Percentiles rank a stretch among this genome's conserved stretches.
These are phyloP conservation scores for Nemophila menziesii DNA, from an alignment of 257 asterid genomes.

Conservation along the genomic window DNA sequence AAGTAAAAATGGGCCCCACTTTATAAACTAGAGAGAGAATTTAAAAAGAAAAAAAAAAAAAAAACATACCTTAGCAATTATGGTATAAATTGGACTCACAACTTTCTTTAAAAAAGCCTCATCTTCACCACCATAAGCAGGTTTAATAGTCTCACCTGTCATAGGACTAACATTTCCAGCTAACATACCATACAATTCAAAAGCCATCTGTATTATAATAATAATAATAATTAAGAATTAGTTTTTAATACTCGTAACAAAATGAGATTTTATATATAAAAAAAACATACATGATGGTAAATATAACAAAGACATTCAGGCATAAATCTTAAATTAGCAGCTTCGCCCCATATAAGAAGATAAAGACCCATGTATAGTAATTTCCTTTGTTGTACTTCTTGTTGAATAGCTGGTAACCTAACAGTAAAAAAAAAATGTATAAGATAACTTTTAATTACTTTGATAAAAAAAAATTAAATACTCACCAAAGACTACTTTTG, in stretches of 20 bases:
- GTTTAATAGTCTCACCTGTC: conserved; percentile 90
- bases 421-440: conserved; percentile 15
- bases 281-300: conserved; percentile 68
- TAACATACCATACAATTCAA: conserved; percentile 82
- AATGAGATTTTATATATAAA: not conserved
- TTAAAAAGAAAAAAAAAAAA: no score
- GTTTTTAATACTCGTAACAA: not conserved
- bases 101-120: conserved; percentile 87
- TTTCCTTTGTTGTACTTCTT: conserved; percentile 96
- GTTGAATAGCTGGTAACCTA: conserved; percentile 98
- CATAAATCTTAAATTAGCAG: conserved; percentile 95
- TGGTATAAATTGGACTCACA: conserved; percentile 73
- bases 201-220: conserved; percentile 90
- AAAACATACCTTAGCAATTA: conserved; percentile 49
- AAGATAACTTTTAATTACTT: conserved; percentile 8
- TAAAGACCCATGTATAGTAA: conserved; percentile 85
- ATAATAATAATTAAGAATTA: not conserved
- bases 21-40: conserved; percentile 3
- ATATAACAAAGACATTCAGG: conserved; percentile 97
- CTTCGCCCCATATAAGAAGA: conserved; percentile 99
- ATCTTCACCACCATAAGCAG: conserved; percentile 90
- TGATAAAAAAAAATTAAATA: conserved; percentile 5
- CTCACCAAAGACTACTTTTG: conserved; percentile 94
- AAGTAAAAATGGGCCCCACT: conserved; percentile 1
- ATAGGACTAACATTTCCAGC: conserved; percentile 90